phyloP scores from a whole-genome alignment of 768 basidiomycete species.

The Saitozyma podzolica region DNA sequence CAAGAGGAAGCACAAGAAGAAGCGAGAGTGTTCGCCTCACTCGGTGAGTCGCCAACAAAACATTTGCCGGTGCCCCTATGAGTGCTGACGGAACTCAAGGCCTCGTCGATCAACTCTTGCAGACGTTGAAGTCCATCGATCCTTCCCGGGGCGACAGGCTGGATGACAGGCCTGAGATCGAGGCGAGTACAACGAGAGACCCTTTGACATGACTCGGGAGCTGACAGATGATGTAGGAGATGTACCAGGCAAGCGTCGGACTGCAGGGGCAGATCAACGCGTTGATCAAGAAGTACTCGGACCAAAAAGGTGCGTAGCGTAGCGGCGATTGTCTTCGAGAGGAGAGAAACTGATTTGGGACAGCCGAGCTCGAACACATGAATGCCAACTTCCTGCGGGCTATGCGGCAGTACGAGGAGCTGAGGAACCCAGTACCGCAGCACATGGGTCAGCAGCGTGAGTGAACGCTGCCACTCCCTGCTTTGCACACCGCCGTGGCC shows the following conservation, averaged over 20 bases:
- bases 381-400: conserved; percentile 91
- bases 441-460: not conserved
- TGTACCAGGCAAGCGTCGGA: conserved; percentile 86
- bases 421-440: conserved; percentile 67
- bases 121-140: conserved; percentile 71
- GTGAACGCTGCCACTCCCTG: not conserved
- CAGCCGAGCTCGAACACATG: conserved; percentile 91
- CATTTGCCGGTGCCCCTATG: not conserved
- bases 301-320: conserved; percentile 68
- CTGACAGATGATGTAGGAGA: conserved; percentile 59
- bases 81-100: conserved; percentile 18
- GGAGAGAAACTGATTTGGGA: conserved; percentile 1
- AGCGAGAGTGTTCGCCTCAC: conserved; percentile 71
- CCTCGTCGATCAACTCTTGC: conserved; percentile 48
- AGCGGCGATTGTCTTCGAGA: not conserved
- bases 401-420: conserved; percentile 81
- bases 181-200: conserved; percentile 56
- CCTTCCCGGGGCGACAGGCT: conserved; percentile 71
- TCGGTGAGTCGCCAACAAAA: conserved; percentile 30
- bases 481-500: not conserved
- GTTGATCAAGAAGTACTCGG: conserved; percentile 93
- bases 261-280: conserved; percentile 93
- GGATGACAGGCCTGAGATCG: conserved; percentile 87
- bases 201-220: not conserved
- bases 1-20: conserved; percentile 83